Evolutionary conservation across 805 yeast genomes (phyloP).

Genomic region (Hanseniaspora taiwanica): DNA sequence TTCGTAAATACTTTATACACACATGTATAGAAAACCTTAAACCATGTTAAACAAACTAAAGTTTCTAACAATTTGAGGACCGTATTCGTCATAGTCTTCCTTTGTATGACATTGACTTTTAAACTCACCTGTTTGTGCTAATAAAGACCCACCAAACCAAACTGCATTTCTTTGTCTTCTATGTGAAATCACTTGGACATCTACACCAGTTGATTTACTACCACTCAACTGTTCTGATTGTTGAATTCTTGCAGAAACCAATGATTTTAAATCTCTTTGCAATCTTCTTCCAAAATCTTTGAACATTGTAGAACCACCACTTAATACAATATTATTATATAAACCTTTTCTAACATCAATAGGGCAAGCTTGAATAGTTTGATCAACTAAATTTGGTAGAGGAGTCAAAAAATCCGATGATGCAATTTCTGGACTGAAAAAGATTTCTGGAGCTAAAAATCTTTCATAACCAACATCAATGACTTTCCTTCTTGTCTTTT

Average conservation of each 20-base stretch:
- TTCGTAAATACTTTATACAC: not conserved
- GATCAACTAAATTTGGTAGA: slow-evolving; percentile 89
- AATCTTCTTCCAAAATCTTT: slow-evolving; percentile 95
- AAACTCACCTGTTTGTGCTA: slow-evolving; percentile 96
- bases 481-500: slow-evolving; percentile 43
- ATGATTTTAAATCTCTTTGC: slow-evolving; percentile 80
- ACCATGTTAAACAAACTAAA: slow-evolving; percentile 90
- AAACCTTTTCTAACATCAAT: slow-evolving; percentile 96
- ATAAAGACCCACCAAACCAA: slow-evolving; percentile 96
- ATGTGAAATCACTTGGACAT: slow-evolving; percentile 92
- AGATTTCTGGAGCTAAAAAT: slow-evolving; percentile 97
- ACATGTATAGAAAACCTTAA: slow-evolving; percentile 24
- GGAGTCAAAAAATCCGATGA: slow-evolving; percentile 93
- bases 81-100: slow-evolving; percentile 93
- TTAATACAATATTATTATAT: slow-evolving; percentile 86
- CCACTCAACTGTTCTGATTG: slow-evolving; percentile 65
- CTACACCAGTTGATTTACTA: slow-evolving; percentile 80
- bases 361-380: slow-evolving; percentile 88
- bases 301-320: slow-evolving; percentile 98
- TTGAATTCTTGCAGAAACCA: slow-evolving; percentile 82
- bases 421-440: slow-evolving; percentile 95
- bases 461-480: slow-evolving; percentile 97
- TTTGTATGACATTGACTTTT: slow-evolving; percentile 94
- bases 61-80: slow-evolving; percentile 95
- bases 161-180: slow-evolving; percentile 97